Evolutionary conservation across 306 rosid genomes (phyloP).

Genomic region (Cucurbita pepo): DNA sequence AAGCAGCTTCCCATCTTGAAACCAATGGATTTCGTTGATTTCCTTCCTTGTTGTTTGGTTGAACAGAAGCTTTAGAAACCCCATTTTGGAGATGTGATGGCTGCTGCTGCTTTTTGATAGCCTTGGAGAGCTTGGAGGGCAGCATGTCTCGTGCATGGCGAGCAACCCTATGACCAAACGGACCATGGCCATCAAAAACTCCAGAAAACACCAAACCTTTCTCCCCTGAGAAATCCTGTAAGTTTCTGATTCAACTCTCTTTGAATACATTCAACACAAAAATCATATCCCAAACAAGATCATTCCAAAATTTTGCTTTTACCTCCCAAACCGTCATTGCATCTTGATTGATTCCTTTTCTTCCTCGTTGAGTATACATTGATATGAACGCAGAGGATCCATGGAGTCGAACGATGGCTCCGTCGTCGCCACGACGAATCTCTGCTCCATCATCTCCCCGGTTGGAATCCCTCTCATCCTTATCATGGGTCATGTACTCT

Average conservation of each 20-base stretch:
- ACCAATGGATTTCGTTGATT: constrained; percentile 15
- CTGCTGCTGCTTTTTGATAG: constrained; percentile 24
- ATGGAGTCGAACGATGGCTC: constrained; percentile 28
- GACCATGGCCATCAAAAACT: constrained; percentile 97
- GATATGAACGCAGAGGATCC: constrained; percentile 44
- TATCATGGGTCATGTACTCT: constrained; percentile 4
- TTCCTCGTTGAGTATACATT: constrained; percentile 68
- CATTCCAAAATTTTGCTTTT: not conserved
- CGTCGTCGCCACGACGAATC: constrained; percentile 15
- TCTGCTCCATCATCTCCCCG: constrained; percentile 14
- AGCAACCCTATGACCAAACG: constrained; percentile 62
- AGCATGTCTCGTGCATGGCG: constrained; percentile 45
- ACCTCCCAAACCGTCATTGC: constrained; percentile 92
- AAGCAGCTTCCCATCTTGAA: constrained; percentile 60
- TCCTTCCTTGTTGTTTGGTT: not conserved
- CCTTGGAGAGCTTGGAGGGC: constrained; percentile 55
- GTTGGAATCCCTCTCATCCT: constrained; percentile 17
- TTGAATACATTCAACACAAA: not conserved
- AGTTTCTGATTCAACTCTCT: not conserved
- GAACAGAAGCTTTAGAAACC: constrained; percentile 6
- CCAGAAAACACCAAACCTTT: constrained; percentile 56
- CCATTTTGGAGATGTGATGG: not conserved
- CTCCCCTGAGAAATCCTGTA: constrained; percentile 52
- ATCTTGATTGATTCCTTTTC: constrained; percentile 82
- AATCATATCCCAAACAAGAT: not conserved